These are phyloP conservation scores for Lecanoromycetidae sp. DNA, from an alignment of 2,329 filamentous ascomycete genomes.

Conservation along the genomic window DNA sequence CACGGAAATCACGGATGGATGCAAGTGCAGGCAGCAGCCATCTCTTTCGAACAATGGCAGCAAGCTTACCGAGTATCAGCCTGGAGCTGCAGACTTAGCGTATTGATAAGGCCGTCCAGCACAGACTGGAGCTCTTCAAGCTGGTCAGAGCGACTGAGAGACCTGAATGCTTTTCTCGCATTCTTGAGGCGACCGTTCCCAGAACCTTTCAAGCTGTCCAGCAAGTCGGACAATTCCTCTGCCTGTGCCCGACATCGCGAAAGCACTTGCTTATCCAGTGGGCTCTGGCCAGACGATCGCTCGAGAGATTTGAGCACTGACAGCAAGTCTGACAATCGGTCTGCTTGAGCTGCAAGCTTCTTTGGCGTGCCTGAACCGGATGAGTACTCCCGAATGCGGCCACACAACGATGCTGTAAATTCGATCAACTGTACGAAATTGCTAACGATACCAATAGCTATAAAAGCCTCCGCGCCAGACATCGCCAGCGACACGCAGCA, in stretches of 20 bases:
- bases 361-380: neutral
- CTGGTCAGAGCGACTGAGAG: slow-evolving; percentile 4
- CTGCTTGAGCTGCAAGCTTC: slow-evolving; percentile 3
- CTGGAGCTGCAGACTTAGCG: slow-evolving; percentile 8
- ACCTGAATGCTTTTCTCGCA: slow-evolving; percentile 4
- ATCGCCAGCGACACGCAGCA: too few relatives aligned
- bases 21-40: neutral
- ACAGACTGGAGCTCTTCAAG: slow-evolving; percentile 6
- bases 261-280: neutral
- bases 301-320: slow-evolving; percentile 1
- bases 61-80: neutral
- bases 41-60: neutral
- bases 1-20: neutral
- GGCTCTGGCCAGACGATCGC: neutral
- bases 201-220: slow-evolving; percentile 4
- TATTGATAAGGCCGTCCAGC: slow-evolving; percentile 5
- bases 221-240: neutral
- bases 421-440: slow-evolving; percentile 10
- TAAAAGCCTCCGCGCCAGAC: slow-evolving; percentile 8
- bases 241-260: slow-evolving; percentile 4
- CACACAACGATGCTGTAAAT: slow-evolving; percentile 6
- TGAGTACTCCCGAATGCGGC: slow-evolving; percentile 7
- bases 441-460: slow-evolving; percentile 6
- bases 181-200: neutral
- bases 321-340: slow-evolving; percentile 6